These are phyloP conservation scores for Talinum fruticosum DNA, from an alignment of 148 eudicot species.

Conservation along the genomic window DNA sequence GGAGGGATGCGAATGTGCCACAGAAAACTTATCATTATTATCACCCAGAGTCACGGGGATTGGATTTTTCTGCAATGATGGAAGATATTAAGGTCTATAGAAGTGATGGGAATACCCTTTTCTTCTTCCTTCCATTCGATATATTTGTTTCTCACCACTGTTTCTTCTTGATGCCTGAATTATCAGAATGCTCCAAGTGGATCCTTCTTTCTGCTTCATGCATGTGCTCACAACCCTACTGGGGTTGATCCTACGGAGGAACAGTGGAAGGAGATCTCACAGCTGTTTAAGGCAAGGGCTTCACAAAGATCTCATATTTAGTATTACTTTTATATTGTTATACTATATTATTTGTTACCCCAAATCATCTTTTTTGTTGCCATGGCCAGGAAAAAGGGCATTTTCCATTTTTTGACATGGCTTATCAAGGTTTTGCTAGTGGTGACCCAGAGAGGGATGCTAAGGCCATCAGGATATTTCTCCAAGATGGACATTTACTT, in stretches of 20 bases:
- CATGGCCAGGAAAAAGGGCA: constrained; percentile 77
- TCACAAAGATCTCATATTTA: neutral
- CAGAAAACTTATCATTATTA: constrained; percentile 75
- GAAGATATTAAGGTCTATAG: constrained; percentile 75
- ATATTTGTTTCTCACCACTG: constrained; percentile 4
- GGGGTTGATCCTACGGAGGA: constrained; percentile 98
- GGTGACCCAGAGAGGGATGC: constrained; percentile 98
- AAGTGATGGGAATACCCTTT: neutral
- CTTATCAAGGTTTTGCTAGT: constrained; percentile 99
- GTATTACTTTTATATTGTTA: neutral
- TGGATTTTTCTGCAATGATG: constrained; percentile 78
- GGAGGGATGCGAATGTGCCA: constrained; percentile 88
- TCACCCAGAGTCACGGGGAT: constrained; percentile 78
- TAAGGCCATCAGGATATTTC: constrained; percentile 85
- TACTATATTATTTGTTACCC: neutral
- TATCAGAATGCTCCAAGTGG: constrained; percentile 91
- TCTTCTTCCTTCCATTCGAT: neutral
- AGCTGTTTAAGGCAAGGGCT: constrained; percentile 62
- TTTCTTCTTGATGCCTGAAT: constrained; percentile 4
- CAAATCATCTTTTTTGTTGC: neutral
- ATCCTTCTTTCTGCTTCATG: constrained; percentile 93
- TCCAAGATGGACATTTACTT: constrained; percentile 84
- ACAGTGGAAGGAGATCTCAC: constrained; percentile 91
- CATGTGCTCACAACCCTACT: constrained; percentile 99
- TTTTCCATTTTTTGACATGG: constrained; percentile 98